phyloP scores from a whole-genome alignment of 306 rosid species.

The Cicer judaicum region DNA sequence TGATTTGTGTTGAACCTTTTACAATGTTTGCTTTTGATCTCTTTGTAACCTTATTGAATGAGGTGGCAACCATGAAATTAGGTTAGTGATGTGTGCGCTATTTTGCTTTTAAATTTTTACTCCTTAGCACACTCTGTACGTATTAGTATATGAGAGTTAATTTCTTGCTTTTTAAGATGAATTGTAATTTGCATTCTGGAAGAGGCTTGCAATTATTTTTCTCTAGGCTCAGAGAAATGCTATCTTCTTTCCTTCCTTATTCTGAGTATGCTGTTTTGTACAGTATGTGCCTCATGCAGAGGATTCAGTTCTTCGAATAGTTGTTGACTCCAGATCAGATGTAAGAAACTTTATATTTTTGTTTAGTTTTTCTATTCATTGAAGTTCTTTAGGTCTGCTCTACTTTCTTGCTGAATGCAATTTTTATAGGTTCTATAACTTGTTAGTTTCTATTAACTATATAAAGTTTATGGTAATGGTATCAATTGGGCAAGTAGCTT shows the following conservation, averaged over 20 bases:
- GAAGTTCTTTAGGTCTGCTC: conserved; percentile 3
- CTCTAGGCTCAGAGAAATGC: neutral
- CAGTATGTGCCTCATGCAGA: conserved; percentile 84
- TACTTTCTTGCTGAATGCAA: conserved; percentile 14
- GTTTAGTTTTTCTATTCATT: neutral
- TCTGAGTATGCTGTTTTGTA: conserved; percentile 36
- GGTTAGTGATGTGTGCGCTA: conserved; percentile 5
- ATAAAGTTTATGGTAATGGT: neutral
- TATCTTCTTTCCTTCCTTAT: neutral
- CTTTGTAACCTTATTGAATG: conserved; percentile 5
- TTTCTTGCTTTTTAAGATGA: conserved; percentile 7
- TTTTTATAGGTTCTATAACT: conserved; percentile 1
- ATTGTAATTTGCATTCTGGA: conserved; percentile 30
- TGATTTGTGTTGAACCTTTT: neutral
- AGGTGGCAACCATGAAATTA: conserved; percentile 12
- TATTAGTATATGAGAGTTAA: neutral
- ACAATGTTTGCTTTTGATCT: conserved; percentile 14
- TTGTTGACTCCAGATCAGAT: conserved; percentile 82
- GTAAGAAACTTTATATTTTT: conserved; percentile 59
- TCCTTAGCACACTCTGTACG: neutral
- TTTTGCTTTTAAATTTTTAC: neutral
- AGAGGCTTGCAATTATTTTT: conserved; percentile 17
- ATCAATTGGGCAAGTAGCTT: neutral
- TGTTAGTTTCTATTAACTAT: conserved; percentile 8
- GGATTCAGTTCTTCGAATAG: conserved; percentile 90